Evolutionary conservation across 345 rosid species (phyloP).

Genomic region (Populus alba): DNA sequence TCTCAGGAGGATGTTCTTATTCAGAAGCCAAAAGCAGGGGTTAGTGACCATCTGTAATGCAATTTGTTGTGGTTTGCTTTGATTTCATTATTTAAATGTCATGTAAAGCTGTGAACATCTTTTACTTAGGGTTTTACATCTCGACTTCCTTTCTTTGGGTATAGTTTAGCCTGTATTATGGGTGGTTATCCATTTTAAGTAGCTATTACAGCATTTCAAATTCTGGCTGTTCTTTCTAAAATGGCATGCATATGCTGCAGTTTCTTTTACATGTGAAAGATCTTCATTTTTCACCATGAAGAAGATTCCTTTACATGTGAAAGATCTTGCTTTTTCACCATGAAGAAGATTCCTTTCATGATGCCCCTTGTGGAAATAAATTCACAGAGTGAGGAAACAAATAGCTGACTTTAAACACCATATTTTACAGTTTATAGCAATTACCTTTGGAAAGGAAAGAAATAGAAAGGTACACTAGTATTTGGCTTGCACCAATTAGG

Average conservation of each 20-base stretch:
- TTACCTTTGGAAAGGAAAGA: not conserved
- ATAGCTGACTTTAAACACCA: not conserved
- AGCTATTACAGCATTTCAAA: not conserved
- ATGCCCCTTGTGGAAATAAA: not conserved
- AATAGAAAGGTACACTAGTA: not conserved
- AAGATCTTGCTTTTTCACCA: not conserved
- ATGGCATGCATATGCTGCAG: not conserved
- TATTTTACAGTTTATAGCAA: not conserved
- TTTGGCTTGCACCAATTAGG: not conserved
- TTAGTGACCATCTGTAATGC: constrained; percentile 28
- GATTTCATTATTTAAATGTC: not conserved
- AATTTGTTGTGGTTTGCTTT: not conserved
- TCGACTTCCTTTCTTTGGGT: not conserved
- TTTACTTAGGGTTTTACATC: not conserved
- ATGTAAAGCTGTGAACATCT: not conserved
- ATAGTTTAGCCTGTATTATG: not conserved
- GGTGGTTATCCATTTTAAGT: not conserved
- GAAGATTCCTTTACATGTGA: not conserved
- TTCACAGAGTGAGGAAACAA: not conserved
- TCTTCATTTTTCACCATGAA: not conserved
- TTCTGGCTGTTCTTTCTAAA: not conserved
- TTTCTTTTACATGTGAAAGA: not conserved
- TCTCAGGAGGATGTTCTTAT: constrained; percentile 76
- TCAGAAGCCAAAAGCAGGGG: constrained; percentile 98
- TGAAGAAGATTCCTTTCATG: not conserved